These are phyloP conservation scores for Flaveria linearis DNA, from an alignment of 129 eudicot species.

Conservation along the genomic window DNA sequence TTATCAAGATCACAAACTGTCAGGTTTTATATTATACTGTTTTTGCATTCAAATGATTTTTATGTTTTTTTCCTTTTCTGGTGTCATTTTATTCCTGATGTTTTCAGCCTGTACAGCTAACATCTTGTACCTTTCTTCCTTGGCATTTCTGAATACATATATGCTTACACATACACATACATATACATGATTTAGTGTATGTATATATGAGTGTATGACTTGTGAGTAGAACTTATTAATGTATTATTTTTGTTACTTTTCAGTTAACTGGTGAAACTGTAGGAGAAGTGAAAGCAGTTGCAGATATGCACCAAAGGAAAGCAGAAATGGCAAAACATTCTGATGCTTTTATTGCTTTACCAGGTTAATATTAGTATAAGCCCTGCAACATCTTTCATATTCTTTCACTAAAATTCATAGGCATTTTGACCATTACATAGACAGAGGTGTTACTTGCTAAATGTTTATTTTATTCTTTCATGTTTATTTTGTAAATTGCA, in stretches of 20 bases:
- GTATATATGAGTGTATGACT: no score
- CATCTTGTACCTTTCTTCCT: no score
- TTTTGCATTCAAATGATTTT: no score
- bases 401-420: constrained; percentile 38
- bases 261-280: constrained; percentile 99
- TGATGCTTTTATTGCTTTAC: constrained; percentile 98
- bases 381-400: constrained; percentile 21
- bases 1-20: no score
- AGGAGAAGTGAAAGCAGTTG: constrained; percentile 99
- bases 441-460: constrained; percentile 29
- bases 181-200: no score
- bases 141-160: no score
- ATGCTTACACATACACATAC: no score
- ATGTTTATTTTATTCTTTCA: constrained; percentile 22
- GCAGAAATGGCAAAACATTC: constrained; percentile 99
- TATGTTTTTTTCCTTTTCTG: constrained; percentile 52
- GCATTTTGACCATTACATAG: constrained; percentile 17
- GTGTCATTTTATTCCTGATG: constrained; percentile 10
- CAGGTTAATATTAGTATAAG: constrained; percentile 71
- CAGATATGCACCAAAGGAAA: constrained; percentile 99
- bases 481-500: constrained; percentile 10
- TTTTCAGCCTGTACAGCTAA: no score
- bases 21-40: no score
- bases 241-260: constrained; percentile 21
- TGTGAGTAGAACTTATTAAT: constrained; percentile 16